Conservation (phyloP, 768 basidiomycete genomes). For the Cubamyces sp. region DNA sequence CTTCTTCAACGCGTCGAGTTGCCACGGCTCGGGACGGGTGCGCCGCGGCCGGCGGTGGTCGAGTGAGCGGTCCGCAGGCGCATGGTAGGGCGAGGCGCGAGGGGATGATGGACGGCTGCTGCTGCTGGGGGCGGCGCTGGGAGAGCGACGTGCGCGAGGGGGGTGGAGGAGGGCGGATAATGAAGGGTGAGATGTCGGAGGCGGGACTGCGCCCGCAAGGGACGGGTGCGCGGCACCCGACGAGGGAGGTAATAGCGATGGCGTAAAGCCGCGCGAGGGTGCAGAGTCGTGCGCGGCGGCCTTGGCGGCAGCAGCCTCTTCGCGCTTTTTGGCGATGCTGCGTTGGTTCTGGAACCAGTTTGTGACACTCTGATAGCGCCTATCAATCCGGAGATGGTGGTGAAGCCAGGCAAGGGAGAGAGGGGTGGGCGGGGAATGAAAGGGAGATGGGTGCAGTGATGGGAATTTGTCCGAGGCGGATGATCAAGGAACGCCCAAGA, state of each 20-base stretch:
- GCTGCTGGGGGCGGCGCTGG: constrained; percentile 32
- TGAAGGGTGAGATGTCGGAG: constrained; percentile 52
- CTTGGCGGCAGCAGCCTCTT: constrained; percentile 44
- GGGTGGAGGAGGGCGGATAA: constrained; percentile 40
- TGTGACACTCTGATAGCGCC: constrained; percentile 79
- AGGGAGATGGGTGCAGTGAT: constrained; percentile 10
- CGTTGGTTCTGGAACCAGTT: constrained; percentile 92
- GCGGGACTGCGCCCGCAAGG: constrained; percentile 39
- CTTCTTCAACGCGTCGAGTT: constrained; percentile 74
- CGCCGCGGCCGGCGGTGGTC: constrained; percentile 56
- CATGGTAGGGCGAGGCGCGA: constrained; percentile 33
- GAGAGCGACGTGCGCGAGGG: constrained; percentile 43
- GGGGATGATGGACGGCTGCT: constrained; percentile 34
- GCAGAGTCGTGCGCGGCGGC: constrained; percentile 31
- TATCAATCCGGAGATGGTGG: constrained; percentile 36
- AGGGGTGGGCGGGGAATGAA: neutral
- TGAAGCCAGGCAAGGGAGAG: too few relatives aligned
- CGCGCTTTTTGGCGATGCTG: constrained; percentile 73
- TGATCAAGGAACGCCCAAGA: constrained; percentile 26
- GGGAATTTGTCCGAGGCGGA: constrained; percentile 24
- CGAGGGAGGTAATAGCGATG: constrained; percentile 35
- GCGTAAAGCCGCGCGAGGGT: constrained; percentile 28
- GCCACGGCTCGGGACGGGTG: constrained; percentile 78
- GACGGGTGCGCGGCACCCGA: constrained; percentile 36
- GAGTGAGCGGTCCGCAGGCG: constrained; percentile 13